A percentile compares a stretch with the other conserved stretches of the same genome.
These are phyloP conservation scores for Pulveroboletus sp. DNA, from an alignment of 768 basidiomycete species.

Conservation along the genomic window DNA sequence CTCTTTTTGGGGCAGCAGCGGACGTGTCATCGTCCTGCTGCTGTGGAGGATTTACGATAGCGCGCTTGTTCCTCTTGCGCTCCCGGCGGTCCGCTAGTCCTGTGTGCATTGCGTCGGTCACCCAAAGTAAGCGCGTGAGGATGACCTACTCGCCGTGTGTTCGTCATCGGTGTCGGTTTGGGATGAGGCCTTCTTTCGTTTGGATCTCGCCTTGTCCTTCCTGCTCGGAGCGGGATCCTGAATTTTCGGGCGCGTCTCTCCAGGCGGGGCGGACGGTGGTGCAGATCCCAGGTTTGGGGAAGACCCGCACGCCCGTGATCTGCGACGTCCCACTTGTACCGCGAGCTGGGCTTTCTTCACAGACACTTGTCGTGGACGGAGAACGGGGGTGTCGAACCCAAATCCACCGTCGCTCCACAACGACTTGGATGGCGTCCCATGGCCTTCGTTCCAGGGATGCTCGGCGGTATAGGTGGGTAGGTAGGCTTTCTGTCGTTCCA, in stretches of 20 bases:
- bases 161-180: conserved; percentile 31
- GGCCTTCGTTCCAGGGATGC: conserved; percentile 23
- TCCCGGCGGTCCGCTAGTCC: conserved; percentile 64
- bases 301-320: not conserved
- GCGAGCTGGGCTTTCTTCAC: conserved; percentile 14
- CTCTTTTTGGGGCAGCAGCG: conserved; percentile 5
- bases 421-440: conserved; percentile 9
- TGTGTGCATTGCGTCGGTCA: conserved; percentile 21
- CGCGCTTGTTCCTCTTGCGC: conserved; percentile 54
- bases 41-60: conserved; percentile 38
- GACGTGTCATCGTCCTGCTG: conserved; percentile 8
- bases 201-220: conserved; percentile 24
- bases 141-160: conserved; percentile 32
- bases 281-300: not conserved
- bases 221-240: conserved; percentile 4
- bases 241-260: not conserved
- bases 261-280: not conserved
- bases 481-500: conserved; percentile 46
- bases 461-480: conserved; percentile 41
- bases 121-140: not conserved
- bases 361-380: conserved; percentile 45
- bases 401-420: conserved; percentile 18
- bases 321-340: not conserved
- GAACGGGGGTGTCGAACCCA: conserved; percentile 52
- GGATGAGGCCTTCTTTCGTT: conserved; percentile 17